Percentiles rank a stretch among this genome's conserved stretches.
Conservation (phyloP, 2,329 filamentous ascomycete genomes). For the Aspergillus novoparasiticus region DNA sequence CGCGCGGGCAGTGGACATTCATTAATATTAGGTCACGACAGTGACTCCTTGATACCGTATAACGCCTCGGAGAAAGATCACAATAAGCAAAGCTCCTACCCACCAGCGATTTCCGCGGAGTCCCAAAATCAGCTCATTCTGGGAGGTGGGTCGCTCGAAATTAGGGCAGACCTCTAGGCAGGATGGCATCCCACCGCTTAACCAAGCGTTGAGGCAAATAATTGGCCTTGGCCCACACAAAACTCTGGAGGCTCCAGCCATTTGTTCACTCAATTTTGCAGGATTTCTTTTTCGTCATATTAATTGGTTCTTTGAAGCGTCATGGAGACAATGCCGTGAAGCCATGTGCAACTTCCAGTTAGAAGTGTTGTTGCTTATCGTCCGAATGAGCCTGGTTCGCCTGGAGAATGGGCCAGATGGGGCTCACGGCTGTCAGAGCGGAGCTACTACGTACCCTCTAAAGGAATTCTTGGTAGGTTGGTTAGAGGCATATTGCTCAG, state of each 20-base stretch:
- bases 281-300: background rate
- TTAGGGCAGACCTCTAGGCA: background rate
- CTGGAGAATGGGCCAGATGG: background rate
- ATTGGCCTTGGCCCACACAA: background rate
- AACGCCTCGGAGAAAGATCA: constrained; percentile 3
- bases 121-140: background rate
- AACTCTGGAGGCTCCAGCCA: background rate
- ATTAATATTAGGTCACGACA: background rate
- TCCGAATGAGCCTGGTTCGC: background rate
- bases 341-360: background rate
- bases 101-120: constrained; percentile 2
- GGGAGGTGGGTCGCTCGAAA: background rate
- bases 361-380: background rate
- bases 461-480: background rate
- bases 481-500: background rate
- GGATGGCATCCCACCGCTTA: background rate
- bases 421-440: background rate
- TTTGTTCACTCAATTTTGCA: background rate
- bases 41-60: background rate
- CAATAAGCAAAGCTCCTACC: background rate
- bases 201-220: background rate
- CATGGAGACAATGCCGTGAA: background rate
- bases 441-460: background rate
- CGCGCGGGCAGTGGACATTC: background rate
- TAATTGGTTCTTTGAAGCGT: background rate